Conservation (phyloP, 768 basidiomycete species). For the Tulasnella calospora region DNA sequence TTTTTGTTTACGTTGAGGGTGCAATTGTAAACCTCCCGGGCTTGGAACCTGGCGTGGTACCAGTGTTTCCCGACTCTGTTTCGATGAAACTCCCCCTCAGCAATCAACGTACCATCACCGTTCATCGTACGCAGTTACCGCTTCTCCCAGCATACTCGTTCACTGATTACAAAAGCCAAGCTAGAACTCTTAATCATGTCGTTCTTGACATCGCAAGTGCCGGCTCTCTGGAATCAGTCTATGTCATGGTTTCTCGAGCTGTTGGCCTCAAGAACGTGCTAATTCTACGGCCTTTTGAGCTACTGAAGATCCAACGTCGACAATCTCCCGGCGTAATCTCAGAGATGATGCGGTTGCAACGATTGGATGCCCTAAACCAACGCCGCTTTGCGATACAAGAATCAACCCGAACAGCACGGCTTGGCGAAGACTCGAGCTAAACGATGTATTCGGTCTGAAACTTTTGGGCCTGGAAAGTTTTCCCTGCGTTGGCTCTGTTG, state of each 20-base stretch:
- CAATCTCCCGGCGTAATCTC: no score
- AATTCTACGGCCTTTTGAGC: no score
- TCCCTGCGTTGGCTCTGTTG: no score
- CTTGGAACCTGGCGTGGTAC: neutral
- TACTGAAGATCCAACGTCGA: no score
- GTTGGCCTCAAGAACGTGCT: neutral
- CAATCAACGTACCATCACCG: neutral
- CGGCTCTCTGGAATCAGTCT: neutral
- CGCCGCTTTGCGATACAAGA: no score
- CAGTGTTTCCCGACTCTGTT: neutral
- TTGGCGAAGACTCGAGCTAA: no score
- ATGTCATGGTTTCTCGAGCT: neutral
- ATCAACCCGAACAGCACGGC: no score
- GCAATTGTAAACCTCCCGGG: neutral
- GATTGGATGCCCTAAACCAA: no score
- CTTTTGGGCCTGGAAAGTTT: no score
- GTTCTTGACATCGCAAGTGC: neutral
- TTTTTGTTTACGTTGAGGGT: neutral
- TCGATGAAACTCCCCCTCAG: neutral
- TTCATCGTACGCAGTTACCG: neutral
- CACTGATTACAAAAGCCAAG: constrained; percentile 2
- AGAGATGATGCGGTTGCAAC: no score
- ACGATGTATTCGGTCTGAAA: no score
- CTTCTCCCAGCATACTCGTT: neutral
- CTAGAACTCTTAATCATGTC: neutral